Conservation (phyloP, 768 basidiomycete genomes). For the Auriscalpium vulgare region DNA sequence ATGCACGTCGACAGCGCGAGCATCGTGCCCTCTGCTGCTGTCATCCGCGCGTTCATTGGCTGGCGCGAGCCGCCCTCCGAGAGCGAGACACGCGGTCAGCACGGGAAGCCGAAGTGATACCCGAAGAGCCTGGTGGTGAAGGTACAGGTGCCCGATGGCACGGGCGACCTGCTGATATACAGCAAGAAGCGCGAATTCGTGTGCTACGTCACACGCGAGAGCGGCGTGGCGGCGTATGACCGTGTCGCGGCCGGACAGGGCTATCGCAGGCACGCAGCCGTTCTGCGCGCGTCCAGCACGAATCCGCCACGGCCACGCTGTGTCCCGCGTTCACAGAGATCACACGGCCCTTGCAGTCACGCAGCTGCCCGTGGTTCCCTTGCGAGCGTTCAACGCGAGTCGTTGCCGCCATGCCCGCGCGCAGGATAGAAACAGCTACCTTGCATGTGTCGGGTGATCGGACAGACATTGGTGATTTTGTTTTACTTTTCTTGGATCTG, state of each 20-base stretch:
- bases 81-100: slow-evolving; percentile 15
- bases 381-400: too few species aligned
- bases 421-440: too few species aligned
- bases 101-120: slow-evolving; percentile 12
- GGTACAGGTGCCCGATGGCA: slow-evolving; percentile 45
- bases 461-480: too few species aligned
- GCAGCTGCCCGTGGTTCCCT: too few species aligned
- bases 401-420: too few species aligned
- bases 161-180: slow-evolving; percentile 40
- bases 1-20: slow-evolving; percentile 20
- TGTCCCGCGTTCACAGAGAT: too few species aligned
- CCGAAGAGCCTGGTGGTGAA: slow-evolving; percentile 45
- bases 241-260: slow-evolving; percentile 26
- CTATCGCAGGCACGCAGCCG: too few species aligned
- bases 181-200: slow-evolving; percentile 47
- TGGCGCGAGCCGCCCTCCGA: slow-evolving; percentile 15
- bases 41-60: slow-evolving; percentile 24
- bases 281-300: too few species aligned
- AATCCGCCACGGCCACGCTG: too few species aligned
- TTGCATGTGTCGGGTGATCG: too few species aligned
- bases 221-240: slow-evolving; percentile 33
- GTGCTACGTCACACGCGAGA: slow-evolving; percentile 30
- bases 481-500: too few species aligned
- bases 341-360: too few species aligned
- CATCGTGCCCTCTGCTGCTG: slow-evolving; percentile 20